Base-by-base conservation (phyloP, 257 asterid genomes). In the Ophiorrhiza pumila region DNA sequence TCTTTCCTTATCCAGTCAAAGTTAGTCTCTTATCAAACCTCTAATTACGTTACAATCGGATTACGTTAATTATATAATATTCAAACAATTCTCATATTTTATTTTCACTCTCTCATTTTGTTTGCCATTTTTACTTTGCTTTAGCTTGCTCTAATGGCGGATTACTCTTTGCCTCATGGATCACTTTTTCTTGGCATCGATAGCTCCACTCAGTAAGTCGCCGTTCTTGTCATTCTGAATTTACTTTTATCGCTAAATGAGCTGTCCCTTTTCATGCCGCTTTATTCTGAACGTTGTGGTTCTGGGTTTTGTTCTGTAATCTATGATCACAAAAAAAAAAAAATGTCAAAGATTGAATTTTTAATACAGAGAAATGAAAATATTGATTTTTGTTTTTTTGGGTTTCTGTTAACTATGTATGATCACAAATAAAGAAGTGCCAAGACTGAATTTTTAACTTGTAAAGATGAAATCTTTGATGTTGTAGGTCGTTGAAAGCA, bases 141-240 rank as follows among this genome's bases (percentile, higher is more conserved):
- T 50, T 49, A 22, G 11, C 35, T 11, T 4, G 29, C 76, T 74
- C 12, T 20, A 41, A 91, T 93, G 98, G 96, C 77, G 79, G 89
- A 84, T 74, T 77, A 46, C 78, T 83, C 87, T 75, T 88, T 91
- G 57, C 96, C 96, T 18, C 79, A 74, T 14, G 92, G 81, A 77
- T 80, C 96, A 23, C 85, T 85, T 31, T 93, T 91, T 80, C 95
- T 93, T 71, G 98, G 98, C 46, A 80, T 91, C 52, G 98, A 93
- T 49, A 89, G 96, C 84, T 93, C 97, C 50, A 93, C 98, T 7
- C 98, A 93, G 97, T 93, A 73, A 84, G 97, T 71, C 18, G 58
- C 42, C 58, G 56, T 65, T 45, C 39, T 65, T 69, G 53, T 29
- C 6, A 25, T n/a, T n/a, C n/a, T n/a, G n/a, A 56, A 23, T 52